Evolutionary conservation across 495 filamentous ascomycete genomes (phyloP).

Genomic region (Neurospora sp.): DNA sequence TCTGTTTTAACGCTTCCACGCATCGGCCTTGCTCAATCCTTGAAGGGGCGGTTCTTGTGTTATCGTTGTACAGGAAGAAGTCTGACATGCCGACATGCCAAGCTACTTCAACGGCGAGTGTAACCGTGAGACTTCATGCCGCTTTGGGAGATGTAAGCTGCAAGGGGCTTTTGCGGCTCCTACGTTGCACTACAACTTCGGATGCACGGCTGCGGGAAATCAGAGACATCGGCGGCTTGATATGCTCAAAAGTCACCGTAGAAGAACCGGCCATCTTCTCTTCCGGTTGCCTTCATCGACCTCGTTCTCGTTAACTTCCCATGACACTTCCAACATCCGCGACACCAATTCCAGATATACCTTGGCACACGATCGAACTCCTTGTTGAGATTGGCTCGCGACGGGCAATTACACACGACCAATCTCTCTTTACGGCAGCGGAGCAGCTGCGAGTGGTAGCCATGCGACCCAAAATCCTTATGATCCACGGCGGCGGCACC

Average conservation of each 20-base stretch:
- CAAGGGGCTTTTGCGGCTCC: neutral
- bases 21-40: neutral
- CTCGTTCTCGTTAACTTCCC: accelerated
- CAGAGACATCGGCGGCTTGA: neutral
- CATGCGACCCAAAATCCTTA: constrained; percentile 15
- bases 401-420: neutral
- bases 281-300: neutral
- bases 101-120: neutral
- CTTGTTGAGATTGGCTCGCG: neutral
- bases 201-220: neutral
- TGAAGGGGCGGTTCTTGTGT: neutral
- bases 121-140: neutral
- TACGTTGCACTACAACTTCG: neutral
- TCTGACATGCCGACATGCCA: neutral
- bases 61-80: neutral
- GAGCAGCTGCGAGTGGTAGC: neutral
- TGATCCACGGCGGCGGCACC: constrained; percentile 19
- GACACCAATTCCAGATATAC: neutral
- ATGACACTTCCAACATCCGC: neutral
- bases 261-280: neutral
- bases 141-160: neutral
- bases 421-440: accelerated
- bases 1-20: neutral
- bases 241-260: neutral
- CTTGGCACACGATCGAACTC: neutral